Base-by-base conservation (phyloP, 192 early-diverging fungal species). In the Linnemannia zychae region DNA sequence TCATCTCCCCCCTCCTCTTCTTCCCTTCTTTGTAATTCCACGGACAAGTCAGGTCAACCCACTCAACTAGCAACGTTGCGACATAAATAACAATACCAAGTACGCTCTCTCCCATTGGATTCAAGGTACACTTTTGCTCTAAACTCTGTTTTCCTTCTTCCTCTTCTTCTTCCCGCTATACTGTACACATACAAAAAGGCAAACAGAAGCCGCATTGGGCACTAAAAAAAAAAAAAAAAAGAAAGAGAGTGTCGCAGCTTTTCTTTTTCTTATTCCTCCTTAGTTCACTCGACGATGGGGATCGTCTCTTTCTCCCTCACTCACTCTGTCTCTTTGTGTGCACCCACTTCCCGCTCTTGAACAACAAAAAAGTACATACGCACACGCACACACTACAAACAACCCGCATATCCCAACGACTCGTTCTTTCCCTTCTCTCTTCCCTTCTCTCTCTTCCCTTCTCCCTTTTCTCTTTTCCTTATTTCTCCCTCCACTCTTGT, bases 1-100 rank as follows among this genome's bases (percentile, higher is more conserved):
- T 40, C 20, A 24, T 60, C 37, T 36, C 37, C 6, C 66, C 7
- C 16, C 28, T 22, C 18, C 46, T 44, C 34, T 6, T 24, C 57
- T 63, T 47, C 75, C 66, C 75, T 77, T 77, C 75, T 77, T 78
- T 78, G 69, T 78, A 78, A 78, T 78, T 78, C 68, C 72, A 79
- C 71, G 60, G 67, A 67, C 69, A 9, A n/a, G n/a, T n/a, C n/a
- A n/a, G n/a, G n/a, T n/a, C n/a, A 13, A 67, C n/a, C 22, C 44
- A 11, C 13, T 16, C 69, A 72, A 31, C 77, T n/a, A n/a, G n/a
- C 57, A 72, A 44, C 77, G 57, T 63, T 71, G 48, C 67, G 31
- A 31, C 24, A 63, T 15, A 9, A 63, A 63, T 50, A 50, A 18
- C 4, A 50, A 17, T 18, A 31, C 15, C 24, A 31, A 13, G 31